Percentiles rank a stretch among this genome's conserved stretches.
phyloP scores from a whole-genome alignment of 1,139 yeast genomes.

The Maudiozyma humilis region DNA sequence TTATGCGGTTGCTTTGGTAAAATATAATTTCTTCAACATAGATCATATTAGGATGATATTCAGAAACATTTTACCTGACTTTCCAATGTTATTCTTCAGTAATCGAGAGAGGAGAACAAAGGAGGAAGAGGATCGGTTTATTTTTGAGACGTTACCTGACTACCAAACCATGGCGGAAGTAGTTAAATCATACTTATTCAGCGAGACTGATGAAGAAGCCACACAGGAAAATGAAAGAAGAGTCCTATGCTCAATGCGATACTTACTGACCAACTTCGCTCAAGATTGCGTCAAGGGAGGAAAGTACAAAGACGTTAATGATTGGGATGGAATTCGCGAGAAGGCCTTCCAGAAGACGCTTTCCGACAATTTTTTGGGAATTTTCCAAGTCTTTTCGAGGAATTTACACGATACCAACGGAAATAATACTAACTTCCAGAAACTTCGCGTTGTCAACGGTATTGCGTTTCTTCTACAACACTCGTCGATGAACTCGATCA shows the following conservation, averaged over 20 bases:
- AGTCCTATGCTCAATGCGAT: conserved; percentile 27
- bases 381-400: conserved; percentile 73
- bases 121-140: too few relatives aligned
- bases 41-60: conserved; percentile 28
- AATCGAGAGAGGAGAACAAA: too few relatives aligned
- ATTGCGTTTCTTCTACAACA: conserved; percentile 54
- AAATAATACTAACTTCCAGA: conserved; percentile 62
- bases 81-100: too few relatives aligned
- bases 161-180: conserved; percentile 30
- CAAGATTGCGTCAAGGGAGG: conserved; percentile 26
- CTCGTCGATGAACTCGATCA: conserved; percentile 53
- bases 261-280: conserved; percentile 26
- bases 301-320: conserved; percentile 19
- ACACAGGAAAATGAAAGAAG: conserved; percentile 24
- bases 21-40: conserved; percentile 27
- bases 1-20: conserved; percentile 30
- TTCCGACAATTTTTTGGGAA: conserved; percentile 59
- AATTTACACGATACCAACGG: conserved; percentile 67
- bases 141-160: too few relatives aligned
- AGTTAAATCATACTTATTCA: conserved; percentile 25
- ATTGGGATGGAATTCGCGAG: conserved; percentile 27
- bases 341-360: conserved; percentile 32
- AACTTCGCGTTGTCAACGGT: conserved; percentile 65
- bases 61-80: conserved; percentile 25
- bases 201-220: conserved; percentile 12